Percentiles rank a stretch among this genome's conserved stretches.
phyloP scores from a whole-genome alignment of 2,329 filamentous ascomycete species.

The Botrytis sinoallii region DNA sequence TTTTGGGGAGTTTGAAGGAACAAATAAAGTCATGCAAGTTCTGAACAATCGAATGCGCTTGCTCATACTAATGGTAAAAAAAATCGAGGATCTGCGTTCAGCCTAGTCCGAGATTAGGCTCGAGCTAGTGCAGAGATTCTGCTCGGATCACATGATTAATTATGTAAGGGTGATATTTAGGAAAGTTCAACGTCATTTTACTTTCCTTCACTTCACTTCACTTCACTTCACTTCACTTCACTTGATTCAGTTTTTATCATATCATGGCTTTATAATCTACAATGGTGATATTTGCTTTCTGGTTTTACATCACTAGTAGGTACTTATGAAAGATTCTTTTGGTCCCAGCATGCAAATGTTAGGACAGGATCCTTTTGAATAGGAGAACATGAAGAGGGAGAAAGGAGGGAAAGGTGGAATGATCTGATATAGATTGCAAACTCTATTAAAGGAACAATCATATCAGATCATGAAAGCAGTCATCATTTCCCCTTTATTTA shows the following conservation, averaged over 20 bases:
- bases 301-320: too few species aligned
- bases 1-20: not conserved
- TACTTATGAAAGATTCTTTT: not conserved
- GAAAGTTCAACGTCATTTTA: slow-evolving; percentile 1
- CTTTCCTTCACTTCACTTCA: not conserved
- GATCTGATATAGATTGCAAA: not conserved
- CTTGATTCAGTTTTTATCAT: too few species aligned
- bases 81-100: not conserved
- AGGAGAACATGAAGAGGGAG: not conserved
- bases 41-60: slow-evolving; percentile 3
- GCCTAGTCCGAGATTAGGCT: not conserved
- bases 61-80: not conserved
- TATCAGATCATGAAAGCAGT: not conserved
- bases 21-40: slow-evolving; percentile 1
- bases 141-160: not conserved
- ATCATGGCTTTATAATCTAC: not conserved
- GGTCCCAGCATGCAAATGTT: not conserved
- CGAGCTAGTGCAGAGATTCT: not conserved
- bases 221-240: too few species aligned
- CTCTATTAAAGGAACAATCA: not conserved
- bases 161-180: not conserved
- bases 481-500: not conserved
- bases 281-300: not conserved
- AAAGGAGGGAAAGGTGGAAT: not conserved
- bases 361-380: not conserved